phyloP scores from a whole-genome alignment of 2,329 filamentous ascomycete genomes.

The Bertia moriformis region DNA sequence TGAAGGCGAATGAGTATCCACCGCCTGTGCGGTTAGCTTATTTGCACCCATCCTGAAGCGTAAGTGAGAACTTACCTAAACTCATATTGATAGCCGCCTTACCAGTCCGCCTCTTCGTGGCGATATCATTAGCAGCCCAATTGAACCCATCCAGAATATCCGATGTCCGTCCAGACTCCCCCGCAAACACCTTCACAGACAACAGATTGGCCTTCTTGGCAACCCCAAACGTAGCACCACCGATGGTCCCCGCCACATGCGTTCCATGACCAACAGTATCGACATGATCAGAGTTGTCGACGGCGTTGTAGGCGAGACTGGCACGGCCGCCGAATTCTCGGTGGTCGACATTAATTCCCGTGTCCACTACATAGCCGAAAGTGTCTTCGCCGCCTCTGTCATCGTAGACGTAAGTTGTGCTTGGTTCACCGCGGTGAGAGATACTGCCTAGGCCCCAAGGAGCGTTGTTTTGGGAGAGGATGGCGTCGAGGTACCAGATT shows the following conservation, averaged over 20 bases:
- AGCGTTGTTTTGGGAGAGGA: slow-evolving; percentile 17
- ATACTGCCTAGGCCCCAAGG: slow-evolving; percentile 29
- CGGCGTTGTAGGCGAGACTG: slow-evolving; percentile 13
- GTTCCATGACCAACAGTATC: slow-evolving; percentile 29
- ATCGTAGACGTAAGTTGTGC: slow-evolving; percentile 24
- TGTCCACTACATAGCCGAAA: slow-evolving; percentile 39
- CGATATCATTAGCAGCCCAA: slow-evolving; percentile 28
- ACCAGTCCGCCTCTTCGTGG: slow-evolving; percentile 19
- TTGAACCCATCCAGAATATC: slow-evolving; percentile 19
- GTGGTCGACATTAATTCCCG: slow-evolving; percentile 31
- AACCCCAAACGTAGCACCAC: slow-evolving; percentile 26
- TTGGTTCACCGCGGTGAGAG: slow-evolving; percentile 20
- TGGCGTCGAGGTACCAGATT: slow-evolving; percentile 11
- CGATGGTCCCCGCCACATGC: slow-evolving; percentile 29
- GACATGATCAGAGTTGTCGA: slow-evolving; percentile 14
- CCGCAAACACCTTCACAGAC: slow-evolving; percentile 28
- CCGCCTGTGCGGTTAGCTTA: no score
- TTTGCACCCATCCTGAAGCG: no score
- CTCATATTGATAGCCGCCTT: slow-evolving; percentile 36
- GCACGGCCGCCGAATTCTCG: slow-evolving; percentile 27
- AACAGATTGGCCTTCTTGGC: slow-evolving; percentile 26
- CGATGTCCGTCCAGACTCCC: slow-evolving; percentile 20
- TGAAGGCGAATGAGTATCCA: slow-evolving; percentile 25
- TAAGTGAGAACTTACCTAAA: slow-evolving; percentile 37
- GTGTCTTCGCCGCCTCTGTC: slow-evolving; percentile 20